phyloP scores from a whole-genome alignment of 768 basidiomycete genomes.

The Rhizopogon vesiculosus region DNA sequence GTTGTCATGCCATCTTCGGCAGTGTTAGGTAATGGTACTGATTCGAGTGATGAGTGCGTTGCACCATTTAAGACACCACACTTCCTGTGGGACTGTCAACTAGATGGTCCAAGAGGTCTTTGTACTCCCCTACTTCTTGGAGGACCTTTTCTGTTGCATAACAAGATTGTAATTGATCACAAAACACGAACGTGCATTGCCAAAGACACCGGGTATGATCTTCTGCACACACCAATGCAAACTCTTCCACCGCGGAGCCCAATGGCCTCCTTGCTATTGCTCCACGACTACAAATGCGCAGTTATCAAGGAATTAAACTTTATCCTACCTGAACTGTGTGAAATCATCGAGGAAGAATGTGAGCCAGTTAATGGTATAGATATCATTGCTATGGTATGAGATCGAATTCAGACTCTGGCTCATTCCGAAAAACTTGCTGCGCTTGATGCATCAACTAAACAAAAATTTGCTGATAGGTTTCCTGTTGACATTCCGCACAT shows the following conservation, averaged over 20 bases:
- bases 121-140: too few relatives aligned
- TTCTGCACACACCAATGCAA: conserved; percentile 3
- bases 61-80: too few relatives aligned
- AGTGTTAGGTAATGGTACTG: too few relatives aligned
- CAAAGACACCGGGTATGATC: conserved; percentile 4
- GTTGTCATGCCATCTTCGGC: too few relatives aligned
- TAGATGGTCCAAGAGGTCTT: too few relatives aligned
- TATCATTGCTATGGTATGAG: not conserved
- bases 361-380: not conserved
- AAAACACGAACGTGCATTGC: not conserved
- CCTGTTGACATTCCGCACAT: conserved; percentile 20
- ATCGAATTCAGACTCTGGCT: too few relatives aligned
- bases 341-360: not conserved
- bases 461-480: conserved; percentile 17
- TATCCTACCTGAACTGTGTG: not conserved
- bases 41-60: too few relatives aligned
- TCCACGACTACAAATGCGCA: not conserved
- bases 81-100: too few relatives aligned
- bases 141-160: too few relatives aligned
- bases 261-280: not conserved
- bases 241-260: too few relatives aligned
- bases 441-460: not conserved
- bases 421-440: not conserved
- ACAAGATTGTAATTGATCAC: conserved; percentile 15
- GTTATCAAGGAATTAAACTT: not conserved